Conservation (phyloP, 805 yeast species). For the Kluyveromyces lactis region DNA sequence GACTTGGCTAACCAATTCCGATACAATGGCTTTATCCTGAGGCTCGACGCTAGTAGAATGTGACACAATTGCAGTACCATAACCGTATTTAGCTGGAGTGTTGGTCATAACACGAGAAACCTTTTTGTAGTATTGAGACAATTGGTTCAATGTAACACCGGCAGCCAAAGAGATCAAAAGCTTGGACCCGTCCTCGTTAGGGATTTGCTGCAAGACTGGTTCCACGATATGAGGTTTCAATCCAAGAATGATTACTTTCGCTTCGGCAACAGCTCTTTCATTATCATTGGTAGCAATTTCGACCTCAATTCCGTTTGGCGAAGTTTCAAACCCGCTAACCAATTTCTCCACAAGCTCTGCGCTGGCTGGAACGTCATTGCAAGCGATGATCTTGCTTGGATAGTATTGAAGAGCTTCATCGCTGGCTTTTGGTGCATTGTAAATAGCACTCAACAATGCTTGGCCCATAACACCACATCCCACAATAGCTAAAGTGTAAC, state of each 20-base stretch:
- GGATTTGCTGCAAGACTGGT: conserved; percentile 46
- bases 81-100: conserved; percentile 89
- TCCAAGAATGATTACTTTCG: conserved; percentile 72
- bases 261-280: conserved; percentile 46
- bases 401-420: conserved; percentile 32
- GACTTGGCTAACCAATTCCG: conserved; percentile 47
- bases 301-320: conserved; percentile 38
- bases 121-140: conserved; percentile 36
- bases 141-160: conserved; percentile 79
- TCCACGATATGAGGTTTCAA: conserved; percentile 81
- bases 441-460: conserved; percentile 70
- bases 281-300: conserved; percentile 48
- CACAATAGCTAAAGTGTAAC: conserved; percentile 62
- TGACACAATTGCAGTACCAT: conserved; percentile 91
- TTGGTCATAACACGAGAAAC: conserved; percentile 96
- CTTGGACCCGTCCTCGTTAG: conserved; percentile 39
- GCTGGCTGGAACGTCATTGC: conserved; percentile 42
- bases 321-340: conserved; percentile 38
- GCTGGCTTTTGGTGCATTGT: conserved; percentile 23
- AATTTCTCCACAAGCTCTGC: conserved; percentile 42
- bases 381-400: conserved; percentile 71
- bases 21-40: conserved; percentile 30
- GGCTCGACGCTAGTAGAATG: conserved; percentile 45
- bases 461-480: conserved; percentile 97
- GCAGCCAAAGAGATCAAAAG: conserved; percentile 79